These are phyloP conservation scores for Boletus reticuloceps DNA, from an alignment of 768 basidiomycete species.

Conservation along the genomic window DNA sequence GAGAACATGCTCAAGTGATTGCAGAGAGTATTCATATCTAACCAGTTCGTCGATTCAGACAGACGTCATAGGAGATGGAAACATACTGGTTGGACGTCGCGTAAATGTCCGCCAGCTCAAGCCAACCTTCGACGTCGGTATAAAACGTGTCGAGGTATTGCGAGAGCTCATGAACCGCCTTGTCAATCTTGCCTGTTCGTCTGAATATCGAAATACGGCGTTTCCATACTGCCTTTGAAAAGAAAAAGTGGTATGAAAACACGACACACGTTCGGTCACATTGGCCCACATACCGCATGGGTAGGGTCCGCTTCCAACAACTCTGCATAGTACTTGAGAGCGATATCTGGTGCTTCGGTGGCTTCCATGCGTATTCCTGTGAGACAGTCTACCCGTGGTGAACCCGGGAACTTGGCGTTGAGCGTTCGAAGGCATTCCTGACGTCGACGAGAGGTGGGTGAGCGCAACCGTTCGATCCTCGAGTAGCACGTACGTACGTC, in stretches of 20 bases:
- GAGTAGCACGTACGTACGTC: conserved; percentile 50
- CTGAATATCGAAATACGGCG: conserved; percentile 75
- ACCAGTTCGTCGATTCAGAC: background rate
- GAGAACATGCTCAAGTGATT: conserved; percentile 78
- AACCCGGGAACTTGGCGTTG: conserved; percentile 65
- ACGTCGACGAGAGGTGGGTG: background rate
- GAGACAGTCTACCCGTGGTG: conserved; percentile 76
- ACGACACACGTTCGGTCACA: background rate
- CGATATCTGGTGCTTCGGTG: conserved; percentile 52
- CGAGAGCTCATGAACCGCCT: conserved; percentile 68
- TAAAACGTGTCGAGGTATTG: conserved; percentile 84
- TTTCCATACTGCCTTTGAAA: conserved; percentile 63
- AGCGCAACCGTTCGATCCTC: conserved; percentile 1
- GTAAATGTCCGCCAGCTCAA: conserved; percentile 82
- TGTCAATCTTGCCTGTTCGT: conserved; percentile 57
- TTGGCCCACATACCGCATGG: conserved; percentile 58
- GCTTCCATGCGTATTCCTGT: conserved; percentile 79
- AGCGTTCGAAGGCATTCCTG: conserved; percentile 52
- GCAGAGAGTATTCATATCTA: conserved; percentile 72
- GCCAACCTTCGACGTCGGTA: conserved; percentile 84
- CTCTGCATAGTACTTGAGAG: conserved; percentile 60
- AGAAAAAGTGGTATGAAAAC: background rate
- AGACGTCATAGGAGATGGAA: background rate
- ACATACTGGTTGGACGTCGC: conserved; percentile 70
- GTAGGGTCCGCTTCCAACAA: conserved; percentile 63